Evolutionary conservation across 176 grass and related monocot genomes (phyloP).

Genomic region (Carex myosuroides): DNA sequence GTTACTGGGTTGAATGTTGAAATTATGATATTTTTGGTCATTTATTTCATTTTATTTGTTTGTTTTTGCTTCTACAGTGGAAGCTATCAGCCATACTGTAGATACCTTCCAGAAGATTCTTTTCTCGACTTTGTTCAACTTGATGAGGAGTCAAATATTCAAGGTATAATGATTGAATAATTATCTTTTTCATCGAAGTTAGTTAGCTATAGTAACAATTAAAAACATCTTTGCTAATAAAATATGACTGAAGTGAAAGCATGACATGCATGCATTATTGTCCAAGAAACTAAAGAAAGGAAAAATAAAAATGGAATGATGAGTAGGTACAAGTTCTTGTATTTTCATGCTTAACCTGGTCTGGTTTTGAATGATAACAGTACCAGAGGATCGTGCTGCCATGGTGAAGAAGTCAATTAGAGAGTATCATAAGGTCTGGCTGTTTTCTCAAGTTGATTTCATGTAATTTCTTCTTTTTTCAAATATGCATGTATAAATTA

Average conservation of each 20-base stretch:
- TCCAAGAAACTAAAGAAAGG: neutral
- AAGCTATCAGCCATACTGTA: slow-evolving; percentile 80
- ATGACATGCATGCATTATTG: neutral
- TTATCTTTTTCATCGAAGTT: neutral
- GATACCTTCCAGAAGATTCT: slow-evolving; percentile 77
- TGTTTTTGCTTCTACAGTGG: slow-evolving; percentile 45
- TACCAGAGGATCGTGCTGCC: slow-evolving; percentile 32
- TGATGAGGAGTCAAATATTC: slow-evolving; percentile 54
- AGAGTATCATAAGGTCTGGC: slow-evolving; percentile 49
- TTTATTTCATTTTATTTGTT: neutral
- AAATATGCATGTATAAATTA: neutral
- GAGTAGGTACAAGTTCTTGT: neutral
- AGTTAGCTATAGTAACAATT: neutral
- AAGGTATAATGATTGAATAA: slow-evolving; percentile 38
- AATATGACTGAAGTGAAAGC: neutral
- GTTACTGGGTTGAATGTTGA: neutral
- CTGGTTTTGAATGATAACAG: slow-evolving; percentile 23
- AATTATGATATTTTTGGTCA: neutral
- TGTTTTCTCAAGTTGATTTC: neutral
- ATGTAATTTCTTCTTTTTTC: neutral
- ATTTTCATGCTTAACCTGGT: slow-evolving; percentile 13
- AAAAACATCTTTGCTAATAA: neutral
- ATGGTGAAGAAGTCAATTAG: slow-evolving; percentile 58
- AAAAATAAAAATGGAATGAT: neutral
- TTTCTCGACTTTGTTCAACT: slow-evolving; percentile 69